phyloP scores from a whole-genome alignment of 352 stramenopile genomes.

The Phytophthora citrophthora region DNA sequence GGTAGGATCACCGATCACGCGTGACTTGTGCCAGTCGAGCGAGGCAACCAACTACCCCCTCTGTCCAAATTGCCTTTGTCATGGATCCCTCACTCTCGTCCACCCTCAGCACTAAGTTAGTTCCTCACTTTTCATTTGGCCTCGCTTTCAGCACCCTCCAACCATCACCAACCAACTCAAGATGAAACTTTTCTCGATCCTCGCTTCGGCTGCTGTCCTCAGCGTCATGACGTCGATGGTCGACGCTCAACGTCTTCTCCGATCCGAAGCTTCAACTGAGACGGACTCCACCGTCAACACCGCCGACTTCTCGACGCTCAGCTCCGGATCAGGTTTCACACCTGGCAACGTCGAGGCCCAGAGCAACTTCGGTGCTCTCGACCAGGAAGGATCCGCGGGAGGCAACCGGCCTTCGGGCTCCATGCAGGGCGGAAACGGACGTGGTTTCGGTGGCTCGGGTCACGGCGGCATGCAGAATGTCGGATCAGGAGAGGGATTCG shows the following conservation, averaged over 20 bases:
- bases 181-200: slow-evolving; percentile 27
- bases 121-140: slow-evolving; percentile 16
- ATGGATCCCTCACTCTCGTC: no score
- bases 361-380: slow-evolving; percentile 16
- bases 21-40: slow-evolving; percentile 16
- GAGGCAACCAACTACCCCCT: neutral
- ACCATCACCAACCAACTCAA: neutral
- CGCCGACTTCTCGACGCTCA: slow-evolving; percentile 13
- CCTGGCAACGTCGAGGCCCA: slow-evolving; percentile 23
- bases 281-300: slow-evolving; percentile 26
- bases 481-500: slow-evolving; percentile 19
- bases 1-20: slow-evolving; percentile 1
- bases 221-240: slow-evolving; percentile 13
- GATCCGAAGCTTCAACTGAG: slow-evolving; percentile 18
- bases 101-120: no score
- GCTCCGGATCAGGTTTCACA: slow-evolving; percentile 17
- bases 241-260: slow-evolving; percentile 27
- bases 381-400: slow-evolving; percentile 8
- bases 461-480: slow-evolving; percentile 27
- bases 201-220: slow-evolving; percentile 7
- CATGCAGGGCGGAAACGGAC: slow-evolving; percentile 12
- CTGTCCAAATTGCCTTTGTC: no score
- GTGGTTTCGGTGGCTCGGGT: slow-evolving; percentile 12
- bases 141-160: slow-evolving; percentile 10
- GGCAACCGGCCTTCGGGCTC: slow-evolving; percentile 13